A percentile compares a stretch with the other conserved stretches of the same genome.
Evolutionary conservation across 805 yeast species (phyloP).

Genomic region (Yarrowia sp.): DNA sequence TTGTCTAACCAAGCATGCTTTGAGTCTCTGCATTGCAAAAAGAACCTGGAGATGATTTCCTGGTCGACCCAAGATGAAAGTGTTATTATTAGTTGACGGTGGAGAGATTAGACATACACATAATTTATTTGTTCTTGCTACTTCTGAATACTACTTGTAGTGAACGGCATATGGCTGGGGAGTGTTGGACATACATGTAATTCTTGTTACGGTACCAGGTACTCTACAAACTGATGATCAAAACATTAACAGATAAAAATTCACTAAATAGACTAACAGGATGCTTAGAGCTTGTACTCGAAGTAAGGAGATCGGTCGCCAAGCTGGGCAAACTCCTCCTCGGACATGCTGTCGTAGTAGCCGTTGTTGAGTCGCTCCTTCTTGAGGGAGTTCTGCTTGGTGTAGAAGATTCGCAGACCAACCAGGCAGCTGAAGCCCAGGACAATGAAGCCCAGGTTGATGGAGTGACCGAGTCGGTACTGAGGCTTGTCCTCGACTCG

Average conservation of each 20-base stretch:
- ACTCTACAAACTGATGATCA: no score
- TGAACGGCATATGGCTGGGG: no score
- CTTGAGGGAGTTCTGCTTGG: slow-evolving; percentile 9
- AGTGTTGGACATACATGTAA: no score
- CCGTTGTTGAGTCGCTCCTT: slow-evolving; percentile 11
- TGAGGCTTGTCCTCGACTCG: slow-evolving; percentile 53
- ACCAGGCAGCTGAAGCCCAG: slow-evolving; percentile 36
- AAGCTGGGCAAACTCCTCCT: slow-evolving; percentile 3
- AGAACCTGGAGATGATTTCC: slow-evolving; percentile 5
- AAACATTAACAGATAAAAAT: background rate
- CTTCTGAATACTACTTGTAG: no score
- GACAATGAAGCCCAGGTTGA: slow-evolving; percentile 46
- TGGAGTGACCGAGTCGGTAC: slow-evolving; percentile 51
- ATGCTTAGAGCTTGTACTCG: slow-evolving; percentile 19
- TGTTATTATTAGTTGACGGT: background rate
- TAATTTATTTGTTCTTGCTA: no score
- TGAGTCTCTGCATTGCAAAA: background rate
- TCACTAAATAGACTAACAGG: background rate
- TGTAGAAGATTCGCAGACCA: slow-evolving; percentile 22
- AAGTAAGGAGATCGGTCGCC: slow-evolving; percentile 24
- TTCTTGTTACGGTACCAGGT: no score
- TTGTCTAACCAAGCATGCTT: background rate
- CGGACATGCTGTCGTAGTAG: slow-evolving; percentile 11
- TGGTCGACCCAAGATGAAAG: background rate
- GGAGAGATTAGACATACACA: no score